A percentile compares a stretch with the other conserved stretches of the same genome.
These are phyloP conservation scores for Pezicula rhizophila DNA, from an alignment of 2,329 filamentous ascomycete genomes.

Conservation along the genomic window DNA sequence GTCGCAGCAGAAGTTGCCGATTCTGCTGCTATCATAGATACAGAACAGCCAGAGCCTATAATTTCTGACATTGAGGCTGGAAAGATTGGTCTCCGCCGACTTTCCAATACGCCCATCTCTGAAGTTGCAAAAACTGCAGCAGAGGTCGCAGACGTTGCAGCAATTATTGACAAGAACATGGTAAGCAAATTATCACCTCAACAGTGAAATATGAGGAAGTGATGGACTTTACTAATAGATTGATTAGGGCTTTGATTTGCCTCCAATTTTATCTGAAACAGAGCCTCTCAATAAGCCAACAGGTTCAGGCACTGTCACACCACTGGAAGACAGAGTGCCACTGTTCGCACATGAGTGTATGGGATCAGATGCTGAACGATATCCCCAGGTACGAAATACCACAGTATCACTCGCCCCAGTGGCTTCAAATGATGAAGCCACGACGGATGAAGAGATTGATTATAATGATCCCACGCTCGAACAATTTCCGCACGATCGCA, in stretches of 20 bases:
- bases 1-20: slow-evolving; percentile 23
- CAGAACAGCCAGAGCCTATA: slow-evolving; percentile 24
- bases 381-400: slow-evolving; percentile 6
- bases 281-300: slow-evolving; percentile 2
- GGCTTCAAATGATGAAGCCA: slow-evolving; percentile 2
- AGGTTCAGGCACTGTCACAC: slow-evolving; percentile 13
- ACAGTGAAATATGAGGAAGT: neutral
- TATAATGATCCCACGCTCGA: slow-evolving; percentile 23
- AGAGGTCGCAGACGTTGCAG: slow-evolving; percentile 39
- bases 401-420: neutral
- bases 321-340: slow-evolving; percentile 22
- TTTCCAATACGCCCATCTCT: slow-evolving; percentile 33
- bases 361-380: slow-evolving; percentile 10
- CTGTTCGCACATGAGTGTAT: slow-evolving; percentile 23
- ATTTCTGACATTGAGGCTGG: slow-evolving; percentile 26
- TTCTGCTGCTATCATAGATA: slow-evolving; percentile 20
- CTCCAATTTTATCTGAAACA: neutral
- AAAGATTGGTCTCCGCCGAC: slow-evolving; percentile 24
- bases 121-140: slow-evolving; percentile 37
- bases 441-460: slow-evolving; percentile 14
- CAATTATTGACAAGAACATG: slow-evolving; percentile 28
- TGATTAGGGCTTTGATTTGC: neutral
- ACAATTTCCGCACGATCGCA: slow-evolving; percentile 22
- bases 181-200: slow-evolving; percentile 4
- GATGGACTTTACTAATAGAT: neutral